A percentile compares a stretch with the other conserved stretches of the same genome.
These are phyloP conservation scores for Coelastrella sp. DNA, from an alignment of 139 green algal species.

Conservation along the genomic window DNA sequence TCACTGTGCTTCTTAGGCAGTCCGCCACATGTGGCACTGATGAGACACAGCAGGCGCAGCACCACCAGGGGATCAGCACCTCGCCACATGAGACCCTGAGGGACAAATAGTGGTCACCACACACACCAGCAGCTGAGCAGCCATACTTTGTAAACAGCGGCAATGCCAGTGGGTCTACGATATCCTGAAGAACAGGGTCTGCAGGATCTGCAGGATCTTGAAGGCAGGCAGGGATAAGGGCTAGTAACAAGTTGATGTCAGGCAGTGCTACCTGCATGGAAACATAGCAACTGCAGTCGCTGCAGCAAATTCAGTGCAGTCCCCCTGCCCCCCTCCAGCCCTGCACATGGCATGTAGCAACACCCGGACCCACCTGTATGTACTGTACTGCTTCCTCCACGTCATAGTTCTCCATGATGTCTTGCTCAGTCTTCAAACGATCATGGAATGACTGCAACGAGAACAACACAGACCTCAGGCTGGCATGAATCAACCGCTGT, in stretches of 20 bases:
- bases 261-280: too few relatives aligned
- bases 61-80: neutral
- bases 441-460: slow-evolving; percentile 59
- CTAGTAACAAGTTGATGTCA: too few relatives aligned
- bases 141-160: neutral
- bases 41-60: slow-evolving; percentile 83
- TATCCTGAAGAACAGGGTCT: neutral
- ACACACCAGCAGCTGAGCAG: neutral
- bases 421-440: slow-evolving; percentile 76
- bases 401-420: slow-evolving; percentile 76
- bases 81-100: neutral
- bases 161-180: neutral
- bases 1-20: slow-evolving; percentile 86
- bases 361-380: slow-evolving; percentile 61
- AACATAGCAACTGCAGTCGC: neutral
- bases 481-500: neutral
- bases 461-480: neutral
- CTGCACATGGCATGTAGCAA: too few relatives aligned
- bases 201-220: too few relatives aligned
- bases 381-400: slow-evolving; percentile 63
- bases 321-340: neutral
- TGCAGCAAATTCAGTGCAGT: neutral
- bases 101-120: neutral
- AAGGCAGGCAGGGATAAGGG: too few relatives aligned
- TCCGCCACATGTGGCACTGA: slow-evolving; percentile 70